A percentile compares a stretch with the other conserved stretches of the same genome.
phyloP scores from a whole-genome alignment of 2,329 filamentous ascomycete genomes.

The Colletotrichum horii region DNA sequence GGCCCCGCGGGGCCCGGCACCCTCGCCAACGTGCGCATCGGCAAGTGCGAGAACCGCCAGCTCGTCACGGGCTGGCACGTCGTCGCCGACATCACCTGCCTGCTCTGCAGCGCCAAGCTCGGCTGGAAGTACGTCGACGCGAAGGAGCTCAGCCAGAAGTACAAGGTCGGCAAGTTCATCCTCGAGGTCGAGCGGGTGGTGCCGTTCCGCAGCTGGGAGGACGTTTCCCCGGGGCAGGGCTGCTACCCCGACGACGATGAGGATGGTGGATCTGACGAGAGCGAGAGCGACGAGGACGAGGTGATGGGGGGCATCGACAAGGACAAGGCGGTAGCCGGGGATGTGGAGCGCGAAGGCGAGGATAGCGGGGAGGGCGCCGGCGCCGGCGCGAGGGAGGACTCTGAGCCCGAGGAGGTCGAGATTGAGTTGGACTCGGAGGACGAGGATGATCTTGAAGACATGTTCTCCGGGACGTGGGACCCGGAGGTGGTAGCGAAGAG shows the following conservation, averaged over 20 bases:
- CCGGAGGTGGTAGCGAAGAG: slow-evolving; percentile 54
- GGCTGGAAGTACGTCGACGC: slow-evolving; percentile 75
- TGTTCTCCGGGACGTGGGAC: slow-evolving; percentile 69
- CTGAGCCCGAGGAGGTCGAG: slow-evolving; percentile 39
- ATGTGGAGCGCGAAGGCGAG: slow-evolving; percentile 14
- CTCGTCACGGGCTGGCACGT: slow-evolving; percentile 68
- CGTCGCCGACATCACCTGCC: slow-evolving; percentile 68
- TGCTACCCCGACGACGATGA: not conserved
- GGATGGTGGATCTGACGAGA: not conserved
- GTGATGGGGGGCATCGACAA: not conserved
- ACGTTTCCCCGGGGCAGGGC: slow-evolving; percentile 28
- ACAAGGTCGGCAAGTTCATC: slow-evolving; percentile 74
- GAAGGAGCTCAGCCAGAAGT: slow-evolving; percentile 62
- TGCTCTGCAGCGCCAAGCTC: slow-evolving; percentile 58
- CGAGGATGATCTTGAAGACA: slow-evolving; percentile 70
- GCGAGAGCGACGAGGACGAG: not conserved
- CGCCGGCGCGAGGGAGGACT: not conserved
- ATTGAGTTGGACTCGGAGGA: slow-evolving; percentile 67
- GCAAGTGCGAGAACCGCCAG: slow-evolving; percentile 58
- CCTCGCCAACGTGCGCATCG: slow-evolving; percentile 62
- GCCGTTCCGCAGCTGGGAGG: slow-evolving; percentile 59
- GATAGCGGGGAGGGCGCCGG: not conserved
- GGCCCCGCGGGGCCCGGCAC: slow-evolving; percentile 25
- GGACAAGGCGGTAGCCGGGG: slow-evolving; percentile 1
- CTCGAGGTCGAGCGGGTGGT: slow-evolving; percentile 66